A percentile compares a stretch with the other conserved stretches of the same genome.
These are phyloP conservation scores for Arthrobotrys entomopaga DNA, from an alignment of 2,329 filamentous ascomycete genomes.

Conservation along the genomic window DNA sequence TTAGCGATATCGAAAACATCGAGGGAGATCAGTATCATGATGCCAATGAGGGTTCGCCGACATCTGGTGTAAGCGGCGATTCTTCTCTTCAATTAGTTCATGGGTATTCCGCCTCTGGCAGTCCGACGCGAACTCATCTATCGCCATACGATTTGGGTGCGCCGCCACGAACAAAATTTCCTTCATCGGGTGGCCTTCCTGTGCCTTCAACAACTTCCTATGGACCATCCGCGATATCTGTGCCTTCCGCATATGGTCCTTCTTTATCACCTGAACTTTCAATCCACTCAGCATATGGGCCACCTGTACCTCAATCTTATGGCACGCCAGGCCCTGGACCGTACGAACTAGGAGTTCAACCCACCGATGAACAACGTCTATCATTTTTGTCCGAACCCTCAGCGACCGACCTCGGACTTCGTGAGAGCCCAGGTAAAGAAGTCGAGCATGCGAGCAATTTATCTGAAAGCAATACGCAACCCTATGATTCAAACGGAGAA, in stretches of 20 bases:
- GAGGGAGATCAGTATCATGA: slow-evolving; percentile 31
- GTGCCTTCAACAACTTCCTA: slow-evolving; percentile 36
- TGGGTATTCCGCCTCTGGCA: slow-evolving; percentile 22
- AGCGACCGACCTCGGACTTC: slow-evolving; percentile 19
- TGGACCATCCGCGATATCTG: slow-evolving; percentile 25
- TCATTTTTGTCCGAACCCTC: slow-evolving; percentile 40
- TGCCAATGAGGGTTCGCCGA: slow-evolving; percentile 13
- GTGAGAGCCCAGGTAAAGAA: slow-evolving; percentile 1
- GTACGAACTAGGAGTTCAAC: slow-evolving; percentile 13
- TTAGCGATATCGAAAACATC: slow-evolving; percentile 45
- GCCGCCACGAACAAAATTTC: slow-evolving; percentile 18
- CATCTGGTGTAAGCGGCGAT: slow-evolving; percentile 22
- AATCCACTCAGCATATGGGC: slow-evolving; percentile 20
- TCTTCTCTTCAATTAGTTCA: slow-evolving; percentile 17
- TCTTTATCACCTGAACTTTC: neutral
- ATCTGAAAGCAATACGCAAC: neutral
- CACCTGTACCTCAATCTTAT: slow-evolving; percentile 32
- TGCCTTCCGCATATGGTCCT: slow-evolving; percentile 29
- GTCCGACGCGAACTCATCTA: slow-evolving; percentile 15
- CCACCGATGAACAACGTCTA: slow-evolving; percentile 15
- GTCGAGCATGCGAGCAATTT: slow-evolving; percentile 12
- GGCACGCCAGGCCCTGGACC: slow-evolving; percentile 13
- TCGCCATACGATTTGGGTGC: neutral
- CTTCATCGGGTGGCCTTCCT: slow-evolving; percentile 29
- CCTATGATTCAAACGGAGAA: slow-evolving; percentile 1